Evolutionary conservation across 805 yeast species (phyloP).

Genomic region (Starmerella riodocensis): DNA sequence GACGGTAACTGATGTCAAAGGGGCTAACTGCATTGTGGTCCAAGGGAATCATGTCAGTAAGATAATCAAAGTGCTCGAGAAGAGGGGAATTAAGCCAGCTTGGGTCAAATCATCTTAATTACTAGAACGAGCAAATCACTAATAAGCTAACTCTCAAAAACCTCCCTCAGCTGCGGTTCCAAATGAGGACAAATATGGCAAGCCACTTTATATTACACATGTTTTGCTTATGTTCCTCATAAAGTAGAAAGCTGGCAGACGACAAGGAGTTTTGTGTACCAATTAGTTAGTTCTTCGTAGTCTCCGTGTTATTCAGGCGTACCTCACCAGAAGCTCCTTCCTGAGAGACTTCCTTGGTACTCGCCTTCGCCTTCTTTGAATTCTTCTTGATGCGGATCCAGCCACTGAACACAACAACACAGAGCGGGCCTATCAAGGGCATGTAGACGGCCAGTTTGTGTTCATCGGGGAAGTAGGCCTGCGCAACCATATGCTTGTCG

Average conservation of each 20-base stretch:
- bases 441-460: constrained; percentile 88
- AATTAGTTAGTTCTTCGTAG: too few species aligned
- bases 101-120: constrained; percentile 47
- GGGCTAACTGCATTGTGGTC: constrained; percentile 59
- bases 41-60: constrained; percentile 75
- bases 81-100: constrained; percentile 37
- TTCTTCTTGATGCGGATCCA: constrained; percentile 14
- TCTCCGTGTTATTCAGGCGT: too few species aligned
- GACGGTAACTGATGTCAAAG: constrained; percentile 40
- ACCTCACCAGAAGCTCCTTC: too few species aligned
- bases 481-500: constrained; percentile 90
- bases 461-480: constrained; percentile 87
- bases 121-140: background rate
- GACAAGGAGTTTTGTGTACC: too few species aligned
- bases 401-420: constrained; percentile 40
- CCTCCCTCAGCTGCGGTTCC: too few species aligned
- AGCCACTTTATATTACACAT: too few species aligned
- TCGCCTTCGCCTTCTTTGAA: too few species aligned
- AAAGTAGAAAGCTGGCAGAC: too few species aligned
- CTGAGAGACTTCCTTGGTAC: too few species aligned
- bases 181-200: too few species aligned
- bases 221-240: too few species aligned
- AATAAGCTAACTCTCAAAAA: too few species aligned
- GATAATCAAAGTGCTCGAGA: constrained; percentile 35
- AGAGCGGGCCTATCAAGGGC: constrained; percentile 79